Conservation (phyloP, 768 basidiomycete genomes). For the Macrolepiota fuliginosa region DNA sequence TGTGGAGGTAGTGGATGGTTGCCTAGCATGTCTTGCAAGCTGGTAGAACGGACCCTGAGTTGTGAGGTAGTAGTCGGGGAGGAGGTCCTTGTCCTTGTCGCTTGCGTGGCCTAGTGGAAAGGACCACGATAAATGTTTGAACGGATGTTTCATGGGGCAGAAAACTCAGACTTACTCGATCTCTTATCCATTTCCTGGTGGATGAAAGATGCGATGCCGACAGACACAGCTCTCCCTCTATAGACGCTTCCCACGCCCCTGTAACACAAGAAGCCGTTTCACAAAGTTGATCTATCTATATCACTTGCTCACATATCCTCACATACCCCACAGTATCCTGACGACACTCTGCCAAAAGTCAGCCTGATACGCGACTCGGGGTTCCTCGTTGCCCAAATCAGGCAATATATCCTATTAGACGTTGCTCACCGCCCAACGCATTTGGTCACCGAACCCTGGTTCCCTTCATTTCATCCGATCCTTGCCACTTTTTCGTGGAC, state of each 20-base stretch:
- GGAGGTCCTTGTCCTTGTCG: conserved; percentile 20
- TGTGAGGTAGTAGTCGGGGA: conserved; percentile 47
- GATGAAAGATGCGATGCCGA: conserved; percentile 7
- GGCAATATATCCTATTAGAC: neutral
- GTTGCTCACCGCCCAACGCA: conserved; percentile 6
- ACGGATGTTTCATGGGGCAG: conserved; percentile 28
- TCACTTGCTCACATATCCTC: neutral
- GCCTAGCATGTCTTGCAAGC: conserved; percentile 23
- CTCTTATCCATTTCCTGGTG: conserved; percentile 18
- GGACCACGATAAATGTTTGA: conserved; percentile 29
- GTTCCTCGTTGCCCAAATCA: neutral
- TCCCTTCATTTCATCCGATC: neutral
- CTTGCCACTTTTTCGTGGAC: neutral
- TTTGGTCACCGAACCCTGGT: neutral
- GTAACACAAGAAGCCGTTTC: neutral
- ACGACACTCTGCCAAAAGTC: neutral
- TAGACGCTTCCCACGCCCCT: neutral
- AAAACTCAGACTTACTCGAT: neutral
- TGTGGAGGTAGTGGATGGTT: conserved; percentile 32
- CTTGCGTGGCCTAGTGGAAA: conserved; percentile 21
- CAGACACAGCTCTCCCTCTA: neutral
- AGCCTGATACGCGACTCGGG: neutral
- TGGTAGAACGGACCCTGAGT: conserved; percentile 25
- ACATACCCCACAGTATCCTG: neutral
- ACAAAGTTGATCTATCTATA: neutral